Evolutionary conservation across 1,284 basidiomycete species (phyloP).

Genomic region (Thelephora terrestris): DNA sequence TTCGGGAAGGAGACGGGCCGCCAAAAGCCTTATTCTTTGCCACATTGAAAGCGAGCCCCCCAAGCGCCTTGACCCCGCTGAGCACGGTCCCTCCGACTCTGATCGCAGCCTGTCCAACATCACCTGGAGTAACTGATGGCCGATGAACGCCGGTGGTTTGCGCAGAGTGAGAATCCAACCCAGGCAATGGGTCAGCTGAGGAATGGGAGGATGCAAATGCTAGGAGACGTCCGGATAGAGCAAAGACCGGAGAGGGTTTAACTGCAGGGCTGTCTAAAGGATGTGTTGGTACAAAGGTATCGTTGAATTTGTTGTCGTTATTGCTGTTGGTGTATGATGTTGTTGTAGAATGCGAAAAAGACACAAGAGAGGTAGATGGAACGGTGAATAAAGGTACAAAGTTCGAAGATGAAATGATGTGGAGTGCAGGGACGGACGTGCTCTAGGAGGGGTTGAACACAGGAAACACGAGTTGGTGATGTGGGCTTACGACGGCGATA

Average conservation of each 20-base stretch:
- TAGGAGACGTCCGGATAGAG: slow-evolving; percentile 51
- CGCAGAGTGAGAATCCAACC: slow-evolving; percentile 8
- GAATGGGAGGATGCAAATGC: slow-evolving; percentile 45
- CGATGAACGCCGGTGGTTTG: slow-evolving; percentile 13
- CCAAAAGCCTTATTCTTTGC: slow-evolving; percentile 21
- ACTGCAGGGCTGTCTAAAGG: not conserved
- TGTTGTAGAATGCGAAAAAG: slow-evolving; percentile 24
- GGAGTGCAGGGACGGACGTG: slow-evolving; percentile 45
- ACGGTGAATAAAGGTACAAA: slow-evolving; percentile 44
- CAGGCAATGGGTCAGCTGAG: slow-evolving; percentile 9
- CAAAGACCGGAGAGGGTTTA: slow-evolving; percentile 36
- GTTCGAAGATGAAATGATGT: slow-evolving; percentile 45
- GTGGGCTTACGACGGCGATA: slow-evolving; percentile 45
- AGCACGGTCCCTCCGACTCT: slow-evolving; percentile 52
- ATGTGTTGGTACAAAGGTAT: slow-evolving; percentile 9
- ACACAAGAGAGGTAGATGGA: slow-evolving; percentile 32
- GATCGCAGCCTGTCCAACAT: slow-evolving; percentile 43
- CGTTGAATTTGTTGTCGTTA: slow-evolving; percentile 24
- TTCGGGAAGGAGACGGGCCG: not conserved
- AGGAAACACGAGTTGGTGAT: not conserved
- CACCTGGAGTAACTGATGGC: slow-evolving; percentile 28
- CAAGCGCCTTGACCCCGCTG: slow-evolving; percentile 52
- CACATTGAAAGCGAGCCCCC: slow-evolving; percentile 52
- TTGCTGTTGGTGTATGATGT: slow-evolving; percentile 14
- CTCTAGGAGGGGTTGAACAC: slow-evolving; percentile 29